These are phyloP conservation scores for Candida methanosorbosa DNA, from an alignment of 805 yeast species.

Conservation along the genomic window DNA sequence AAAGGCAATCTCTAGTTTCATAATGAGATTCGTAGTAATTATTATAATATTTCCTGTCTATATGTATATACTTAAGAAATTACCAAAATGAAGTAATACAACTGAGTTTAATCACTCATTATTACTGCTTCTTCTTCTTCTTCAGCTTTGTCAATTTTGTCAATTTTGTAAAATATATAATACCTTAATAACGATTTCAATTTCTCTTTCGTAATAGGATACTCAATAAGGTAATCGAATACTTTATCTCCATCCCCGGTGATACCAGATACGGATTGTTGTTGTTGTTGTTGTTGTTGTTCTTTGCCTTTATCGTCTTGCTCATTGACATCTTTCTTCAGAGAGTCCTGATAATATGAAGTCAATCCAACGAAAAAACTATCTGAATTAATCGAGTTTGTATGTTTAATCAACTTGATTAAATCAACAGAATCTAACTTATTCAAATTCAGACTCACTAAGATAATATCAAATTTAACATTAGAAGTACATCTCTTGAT, in stretches of 20 bases:
- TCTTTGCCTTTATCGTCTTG: no score
- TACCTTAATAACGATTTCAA: no score
- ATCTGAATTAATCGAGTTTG: constrained; percentile 65
- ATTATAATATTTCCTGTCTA: no score
- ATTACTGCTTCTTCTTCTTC: not conserved
- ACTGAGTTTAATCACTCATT: not conserved
- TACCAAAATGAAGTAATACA: not conserved
- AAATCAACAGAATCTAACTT: constrained; percentile 69
- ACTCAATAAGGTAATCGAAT: constrained; percentile 70
- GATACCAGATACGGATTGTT: no score
- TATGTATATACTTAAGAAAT: not conserved
- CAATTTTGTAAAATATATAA: no score
- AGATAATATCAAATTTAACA: constrained; percentile 74
- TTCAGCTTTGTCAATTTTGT: not conserved
- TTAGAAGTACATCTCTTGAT: constrained; percentile 75
- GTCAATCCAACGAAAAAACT: constrained; percentile 77
- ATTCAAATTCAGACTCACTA: constrained; percentile 64
- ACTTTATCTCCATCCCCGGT: no score
- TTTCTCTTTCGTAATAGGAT: constrained; percentile 43
- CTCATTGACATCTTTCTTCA: no score
- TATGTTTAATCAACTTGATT: constrained; percentile 63
- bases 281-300: no score
- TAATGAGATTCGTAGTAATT: no score
- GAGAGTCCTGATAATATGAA: constrained; percentile 62
- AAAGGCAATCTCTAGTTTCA: no score